Evolutionary conservation across 208 protist genomes (phyloP).

Genomic region (Crithidia mellificae): DNA sequence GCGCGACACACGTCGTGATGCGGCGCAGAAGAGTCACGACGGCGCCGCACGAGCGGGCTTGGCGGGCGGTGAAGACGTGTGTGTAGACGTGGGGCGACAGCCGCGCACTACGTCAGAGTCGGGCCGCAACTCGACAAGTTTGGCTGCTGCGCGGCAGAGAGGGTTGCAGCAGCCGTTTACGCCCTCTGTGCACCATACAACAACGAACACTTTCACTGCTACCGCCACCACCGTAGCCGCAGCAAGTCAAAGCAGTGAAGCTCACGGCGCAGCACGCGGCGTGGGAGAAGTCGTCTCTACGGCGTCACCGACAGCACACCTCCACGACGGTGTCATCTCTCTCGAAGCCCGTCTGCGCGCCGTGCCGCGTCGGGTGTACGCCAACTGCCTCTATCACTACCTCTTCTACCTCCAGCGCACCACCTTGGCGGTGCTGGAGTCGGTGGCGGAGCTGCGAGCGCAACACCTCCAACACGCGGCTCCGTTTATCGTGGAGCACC

Average conservation of each 20-base stretch:
- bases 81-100: too few relatives aligned
- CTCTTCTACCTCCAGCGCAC: slow-evolving; percentile 39
- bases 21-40: too few relatives aligned
- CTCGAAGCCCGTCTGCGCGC: not conserved
- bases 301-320: not conserved
- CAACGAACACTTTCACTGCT: too few relatives aligned
- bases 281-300: too few relatives aligned
- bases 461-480: slow-evolving; percentile 20
- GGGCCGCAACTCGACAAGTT: not conserved
- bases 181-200: not conserved
- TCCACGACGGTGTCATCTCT: not conserved
- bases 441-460: slow-evolving; percentile 27
- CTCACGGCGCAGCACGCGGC: not conserved
- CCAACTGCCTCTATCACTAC: slow-evolving; percentile 40
- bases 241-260: not conserved
- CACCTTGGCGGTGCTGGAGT: slow-evolving; percentile 42
- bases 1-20: too few relatives aligned
- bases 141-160: not conserved
- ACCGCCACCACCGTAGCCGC: not conserved
- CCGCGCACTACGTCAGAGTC: not conserved
- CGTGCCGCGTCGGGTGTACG: slow-evolving; percentile 31
- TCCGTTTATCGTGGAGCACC: slow-evolving; percentile 43
- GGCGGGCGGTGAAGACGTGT: too few relatives aligned
- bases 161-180: not conserved
- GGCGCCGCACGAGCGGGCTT: not conserved